Percentiles rank a stretch among this genome's conserved stretches.
phyloP scores from a whole-genome alignment of 2,329 filamentous ascomycete genomes.

The Bipolaris bicolor region DNA sequence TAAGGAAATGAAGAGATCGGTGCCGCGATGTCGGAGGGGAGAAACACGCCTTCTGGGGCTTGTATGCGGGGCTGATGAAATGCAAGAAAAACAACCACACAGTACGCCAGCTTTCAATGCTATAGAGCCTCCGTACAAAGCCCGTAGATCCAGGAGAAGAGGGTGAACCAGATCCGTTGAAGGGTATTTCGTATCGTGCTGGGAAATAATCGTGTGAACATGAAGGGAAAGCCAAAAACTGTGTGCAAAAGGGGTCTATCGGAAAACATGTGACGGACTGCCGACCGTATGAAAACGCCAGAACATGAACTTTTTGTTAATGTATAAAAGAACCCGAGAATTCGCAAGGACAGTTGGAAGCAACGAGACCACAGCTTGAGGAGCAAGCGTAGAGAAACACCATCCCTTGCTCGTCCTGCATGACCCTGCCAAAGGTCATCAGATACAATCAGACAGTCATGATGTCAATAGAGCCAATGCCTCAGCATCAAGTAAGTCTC shows the following conservation, averaged over 20 bases:
- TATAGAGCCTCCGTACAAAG: conserved; percentile 18
- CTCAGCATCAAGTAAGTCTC: conserved; percentile 58
- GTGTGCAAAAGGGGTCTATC: conserved; percentile 32
- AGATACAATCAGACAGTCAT: conserved; percentile 14
- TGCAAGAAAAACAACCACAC: conserved; percentile 33
- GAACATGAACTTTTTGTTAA: conserved; percentile 40
- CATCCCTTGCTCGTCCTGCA: conserved; percentile 1
- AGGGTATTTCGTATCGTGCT: conserved; percentile 33
- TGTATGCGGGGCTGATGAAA: conserved; percentile 23
- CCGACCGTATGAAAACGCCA: conserved; percentile 41
- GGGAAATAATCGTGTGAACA: conserved; percentile 33
- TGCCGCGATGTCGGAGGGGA: conserved; percentile 38
- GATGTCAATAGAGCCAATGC: conserved; percentile 60
- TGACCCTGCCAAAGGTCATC: not conserved
- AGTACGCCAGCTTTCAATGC: conserved; percentile 41
- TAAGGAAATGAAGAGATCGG: conserved; percentile 24
- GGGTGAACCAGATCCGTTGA: conserved; percentile 21
- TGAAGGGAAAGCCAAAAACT: conserved; percentile 26
- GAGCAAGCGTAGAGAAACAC: not conserved
- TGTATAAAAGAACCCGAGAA: conserved; percentile 28
- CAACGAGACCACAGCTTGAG: conserved; percentile 25
- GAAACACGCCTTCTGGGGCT: conserved; percentile 14
- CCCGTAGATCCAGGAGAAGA: conserved; percentile 24
- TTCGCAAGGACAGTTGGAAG: conserved; percentile 23
- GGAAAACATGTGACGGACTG: conserved; percentile 27